Base-by-base conservation (phyloP, 345 rosid genomes). In the Lepidium didymum region DNA sequence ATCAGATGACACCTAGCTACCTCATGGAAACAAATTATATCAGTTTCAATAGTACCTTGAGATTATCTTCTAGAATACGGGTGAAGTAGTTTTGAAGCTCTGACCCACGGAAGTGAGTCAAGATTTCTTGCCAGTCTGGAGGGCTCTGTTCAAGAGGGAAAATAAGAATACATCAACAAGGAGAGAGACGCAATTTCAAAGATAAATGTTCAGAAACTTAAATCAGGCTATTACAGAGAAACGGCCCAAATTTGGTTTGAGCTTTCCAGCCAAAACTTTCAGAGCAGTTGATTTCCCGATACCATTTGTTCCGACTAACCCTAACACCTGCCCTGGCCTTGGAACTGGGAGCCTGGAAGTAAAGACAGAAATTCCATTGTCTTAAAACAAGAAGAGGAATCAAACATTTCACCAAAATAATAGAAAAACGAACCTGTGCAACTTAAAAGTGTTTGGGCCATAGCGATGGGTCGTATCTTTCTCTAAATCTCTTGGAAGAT, bases 81-180 rank as follows among this genome's bases (percentile, higher is more conserved):
- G 99, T 91, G 79, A 94, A 94, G 75, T 91, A 94, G 73, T 91
- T 94, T 75, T 94, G 99, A 64, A 94, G 81, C 69, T 94, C 99
- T 60, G 97, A 94, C 31, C 99, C 99, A 63, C 97, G 87, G 72
- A 94, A 94, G 69, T 94, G 85, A 21, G 99, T 91, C 87, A 94
- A 77, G 23, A 94, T 91, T 74, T 94, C 99, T 77, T 94, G 99
- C 99, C 99, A 94, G 78, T 94, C 97, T 18, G 99, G 99, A 80
- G 99, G 99, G 51, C 76, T 94, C 99, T 94, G 91, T 61, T 40
- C 41, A 68, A 53, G 46, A 50, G 21, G 18, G 9, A 38, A 52
- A 21, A 10, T 6, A 14, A 33, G n/a, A 60, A 72, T 53, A 55
- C 43, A 50, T 35, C 31, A 36, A 69, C 13, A 49, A 18, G 11